These are phyloP conservation scores for Cyberlindnera euphorbiiphila DNA, from an alignment of 805 yeast species.

Conservation along the genomic window DNA sequence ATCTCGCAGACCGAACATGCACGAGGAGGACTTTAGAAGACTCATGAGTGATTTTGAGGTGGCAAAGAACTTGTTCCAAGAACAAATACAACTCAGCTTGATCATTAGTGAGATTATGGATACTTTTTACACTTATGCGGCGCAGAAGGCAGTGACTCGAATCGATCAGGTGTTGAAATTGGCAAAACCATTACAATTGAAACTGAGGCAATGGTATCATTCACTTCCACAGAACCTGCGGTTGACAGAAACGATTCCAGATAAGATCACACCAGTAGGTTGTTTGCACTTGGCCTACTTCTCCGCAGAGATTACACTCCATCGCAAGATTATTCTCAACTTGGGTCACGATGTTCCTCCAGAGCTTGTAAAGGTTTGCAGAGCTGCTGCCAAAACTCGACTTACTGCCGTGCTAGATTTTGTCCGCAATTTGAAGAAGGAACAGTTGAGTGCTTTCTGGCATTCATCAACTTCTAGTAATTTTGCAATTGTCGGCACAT, in stretches of 20 bases:
- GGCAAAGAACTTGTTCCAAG: slow-evolving; percentile 66
- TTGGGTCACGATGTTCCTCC: slow-evolving; percentile 42
- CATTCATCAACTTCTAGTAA: slow-evolving; percentile 77
- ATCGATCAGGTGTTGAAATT: slow-evolving; percentile 64
- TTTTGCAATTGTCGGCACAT: slow-evolving; percentile 79
- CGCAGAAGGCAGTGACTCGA: slow-evolving; percentile 50
- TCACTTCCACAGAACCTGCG: slow-evolving; percentile 61
- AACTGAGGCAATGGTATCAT: slow-evolving; percentile 73
- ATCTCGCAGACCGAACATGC: slow-evolving; percentile 19
- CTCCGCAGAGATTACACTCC: slow-evolving; percentile 84
- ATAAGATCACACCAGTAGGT: slow-evolving; percentile 70
- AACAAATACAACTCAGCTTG: slow-evolving; percentile 60
- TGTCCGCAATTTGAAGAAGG: slow-evolving; percentile 65
- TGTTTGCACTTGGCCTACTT: slow-evolving; percentile 80
- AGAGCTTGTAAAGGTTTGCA: slow-evolving; percentile 62
- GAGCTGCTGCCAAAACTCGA: slow-evolving; percentile 82
- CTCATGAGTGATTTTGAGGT: slow-evolving; percentile 53
- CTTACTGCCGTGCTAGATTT: slow-evolving; percentile 58
- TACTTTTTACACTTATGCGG: slow-evolving; percentile 66
- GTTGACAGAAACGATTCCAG: slow-evolving; percentile 53
- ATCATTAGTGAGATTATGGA: slow-evolving; percentile 70
- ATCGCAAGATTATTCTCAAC: slow-evolving; percentile 66
- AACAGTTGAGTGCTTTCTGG: slow-evolving; percentile 88
- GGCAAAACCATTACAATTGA: slow-evolving; percentile 80
- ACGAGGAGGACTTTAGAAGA: slow-evolving; percentile 21